A percentile compares a stretch with the other conserved stretches of the same genome.
Conservation (phyloP, 140 eudicot species). For the Stevia rebaudiana region DNA sequence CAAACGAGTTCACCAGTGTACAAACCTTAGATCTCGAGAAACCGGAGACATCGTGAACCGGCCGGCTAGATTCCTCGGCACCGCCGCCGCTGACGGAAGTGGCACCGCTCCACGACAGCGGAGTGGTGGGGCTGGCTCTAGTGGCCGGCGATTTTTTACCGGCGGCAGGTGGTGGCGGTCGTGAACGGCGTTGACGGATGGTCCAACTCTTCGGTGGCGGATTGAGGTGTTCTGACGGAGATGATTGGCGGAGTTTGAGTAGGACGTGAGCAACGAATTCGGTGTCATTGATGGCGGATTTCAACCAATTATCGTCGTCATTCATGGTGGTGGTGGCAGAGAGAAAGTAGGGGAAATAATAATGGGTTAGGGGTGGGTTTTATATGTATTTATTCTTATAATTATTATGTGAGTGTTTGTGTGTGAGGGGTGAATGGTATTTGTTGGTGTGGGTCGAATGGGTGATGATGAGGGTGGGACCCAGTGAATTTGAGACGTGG, state of each 20-base stretch:
- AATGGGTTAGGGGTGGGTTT: constrained; percentile 29
- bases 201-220: constrained; percentile 36
- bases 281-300: constrained; percentile 52
- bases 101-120: constrained; percentile 68
- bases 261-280: constrained; percentile 49
- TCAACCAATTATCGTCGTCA: constrained; percentile 48
- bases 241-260: constrained; percentile 31
- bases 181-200: constrained; percentile 67
- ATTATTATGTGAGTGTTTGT: constrained; percentile 23
- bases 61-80: constrained; percentile 46
- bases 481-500: constrained; percentile 28
- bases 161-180: constrained; percentile 18
- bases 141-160: constrained; percentile 26
- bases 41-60: constrained; percentile 16
- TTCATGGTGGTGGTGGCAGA: constrained; percentile 22
- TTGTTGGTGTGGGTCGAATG: constrained; percentile 21
- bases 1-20: background rate
- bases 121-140: constrained; percentile 81
- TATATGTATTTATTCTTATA: constrained; percentile 24
- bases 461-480: constrained; percentile 24
- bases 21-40: constrained; percentile 78
- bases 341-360: constrained; percentile 39
- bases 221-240: background rate
- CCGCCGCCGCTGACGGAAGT: constrained; percentile 56
- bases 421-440: background rate